Evolutionary conservation across 768 basidiomycete genomes (phyloP).

Genomic region (Termitomyces sp.): DNA sequence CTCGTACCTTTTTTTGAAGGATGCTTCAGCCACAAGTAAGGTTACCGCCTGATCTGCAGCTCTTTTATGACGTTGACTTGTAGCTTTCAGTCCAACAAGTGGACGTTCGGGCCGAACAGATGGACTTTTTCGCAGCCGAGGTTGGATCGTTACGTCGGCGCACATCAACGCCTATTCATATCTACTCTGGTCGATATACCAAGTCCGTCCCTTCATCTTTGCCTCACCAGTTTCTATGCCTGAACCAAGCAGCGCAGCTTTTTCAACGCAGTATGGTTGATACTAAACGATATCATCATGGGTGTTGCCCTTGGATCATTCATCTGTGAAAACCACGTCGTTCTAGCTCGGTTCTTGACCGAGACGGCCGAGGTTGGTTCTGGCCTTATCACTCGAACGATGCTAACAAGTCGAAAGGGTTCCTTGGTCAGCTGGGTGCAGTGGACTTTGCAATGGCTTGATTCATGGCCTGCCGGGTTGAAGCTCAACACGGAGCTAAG

Average conservation of each 20-base stretch:
- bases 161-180: constrained; percentile 29
- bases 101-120: constrained; percentile 53
- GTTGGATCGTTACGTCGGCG: constrained; percentile 35
- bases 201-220: constrained; percentile 36
- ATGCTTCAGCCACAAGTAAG: constrained; percentile 39
- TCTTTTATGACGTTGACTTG: not conserved
- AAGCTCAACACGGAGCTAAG: constrained; percentile 97
- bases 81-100: constrained; percentile 51
- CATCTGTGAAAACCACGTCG: constrained; percentile 58
- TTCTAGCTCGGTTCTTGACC: constrained; percentile 38
- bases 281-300: constrained; percentile 86
- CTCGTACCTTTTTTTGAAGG: constrained; percentile 28
- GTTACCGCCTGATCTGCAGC: not conserved
- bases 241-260: constrained; percentile 46
- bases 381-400: not conserved
- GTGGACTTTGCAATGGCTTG: constrained; percentile 71
- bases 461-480: constrained; percentile 93
- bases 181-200: constrained; percentile 61
- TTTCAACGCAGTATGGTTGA: constrained; percentile 89
- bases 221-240: not conserved
- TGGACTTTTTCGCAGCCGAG: constrained; percentile 38
- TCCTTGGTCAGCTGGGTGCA: constrained; percentile 47
- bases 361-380: constrained; percentile 37
- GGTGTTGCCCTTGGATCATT: constrained; percentile 72
- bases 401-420: constrained; percentile 17